Base-by-base conservation (phyloP, 768 basidiomycete genomes). In the Psilocybe sp. region DNA sequence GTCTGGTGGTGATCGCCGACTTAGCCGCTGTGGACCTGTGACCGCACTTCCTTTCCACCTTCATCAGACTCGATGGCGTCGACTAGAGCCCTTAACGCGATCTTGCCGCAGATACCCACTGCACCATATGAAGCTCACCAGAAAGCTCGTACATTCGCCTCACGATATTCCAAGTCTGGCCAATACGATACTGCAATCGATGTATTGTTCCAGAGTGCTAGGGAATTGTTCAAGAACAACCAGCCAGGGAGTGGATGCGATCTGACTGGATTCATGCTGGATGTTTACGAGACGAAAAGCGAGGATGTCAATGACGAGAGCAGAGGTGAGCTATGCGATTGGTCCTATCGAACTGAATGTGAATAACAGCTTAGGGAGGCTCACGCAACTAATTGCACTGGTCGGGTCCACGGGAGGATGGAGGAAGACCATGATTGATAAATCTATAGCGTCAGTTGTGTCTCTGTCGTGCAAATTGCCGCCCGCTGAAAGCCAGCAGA, bases 101-200 rank as follows among this genome's bases (percentile, higher is more conserved):
- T 89, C 56, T 71, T 87, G 50, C 91, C 83, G 10, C 79, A 85
- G 43, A 86, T 94, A 44, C 66, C 78, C 5, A 73, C 75, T 9
- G 81, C 85, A 9, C 91, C 93, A 33, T 97, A 97, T 66, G 92
- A 94, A 53, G 95, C 95, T 0, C 96, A 98, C 60, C 95, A 98
- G 68, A 98, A 98, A 69, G 92, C 94, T 9, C 82, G 96, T 20
- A 98, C 95, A 14, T 97, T 96, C 56, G 92, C 92, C 4, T 85
- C 94, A 3, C 80, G 95, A 59, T 92, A 92, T 65, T 74, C 77
- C 44, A 92, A 93, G 72, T 81, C 89, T 3, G 75, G 74, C 2
- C 87, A 95, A 57, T 85, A 87, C 62, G 85, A 87, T 61, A 85
- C 85, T 12, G 95, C 97, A 14, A 89, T 93, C 67, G 88, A 95